Percentiles rank a stretch among this genome's conserved stretches.
Conservation (phyloP, 352 stramenopile species). For the Plasmopara halstedii region DNA sequence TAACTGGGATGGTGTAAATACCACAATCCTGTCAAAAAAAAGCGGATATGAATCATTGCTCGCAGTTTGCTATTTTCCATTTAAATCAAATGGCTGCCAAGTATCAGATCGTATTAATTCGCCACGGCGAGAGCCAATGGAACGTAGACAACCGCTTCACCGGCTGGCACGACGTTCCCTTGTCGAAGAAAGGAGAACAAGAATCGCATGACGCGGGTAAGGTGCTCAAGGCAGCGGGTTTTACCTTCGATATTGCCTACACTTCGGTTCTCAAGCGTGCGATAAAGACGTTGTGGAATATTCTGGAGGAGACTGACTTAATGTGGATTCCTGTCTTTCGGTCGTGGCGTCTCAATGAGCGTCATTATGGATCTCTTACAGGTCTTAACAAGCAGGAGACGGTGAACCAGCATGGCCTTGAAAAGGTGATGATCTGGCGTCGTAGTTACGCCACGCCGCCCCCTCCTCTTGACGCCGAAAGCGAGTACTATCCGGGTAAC, state of each 20-base stretch:
- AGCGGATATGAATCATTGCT: too few species aligned
- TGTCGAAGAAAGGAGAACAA: conserved; percentile 81
- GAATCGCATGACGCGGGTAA: conserved; percentile 94
- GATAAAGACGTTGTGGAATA: conserved; percentile 96
- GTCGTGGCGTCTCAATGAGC: conserved; percentile 96
- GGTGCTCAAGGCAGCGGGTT: conserved; percentile 89
- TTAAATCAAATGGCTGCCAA: conserved; percentile 47
- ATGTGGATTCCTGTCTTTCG: conserved; percentile 96
- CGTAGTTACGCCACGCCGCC: conserved; percentile 96
- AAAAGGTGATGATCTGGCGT: conserved; percentile 97
- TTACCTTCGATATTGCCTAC: conserved; percentile 93
- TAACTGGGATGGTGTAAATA: too few species aligned
- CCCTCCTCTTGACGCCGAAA: conserved; percentile 82
- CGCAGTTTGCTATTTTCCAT: too few species aligned
- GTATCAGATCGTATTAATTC: conserved; percentile 86
- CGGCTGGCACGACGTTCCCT: conserved; percentile 95
- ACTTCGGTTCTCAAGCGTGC: conserved; percentile 96
- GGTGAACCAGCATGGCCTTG: conserved; percentile 96
- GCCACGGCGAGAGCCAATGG: conserved; percentile 96
- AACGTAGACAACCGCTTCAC: conserved; percentile 99
- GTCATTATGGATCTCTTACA: conserved; percentile 97
- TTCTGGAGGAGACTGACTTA: conserved; percentile 94
- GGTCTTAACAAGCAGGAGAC: conserved; percentile 99
- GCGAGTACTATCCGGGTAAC: conserved; percentile 86
- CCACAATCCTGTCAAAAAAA: too few species aligned